phyloP scores from a whole-genome alignment of 768 basidiomycete species.

The Leucosporidium yakuticum region DNA sequence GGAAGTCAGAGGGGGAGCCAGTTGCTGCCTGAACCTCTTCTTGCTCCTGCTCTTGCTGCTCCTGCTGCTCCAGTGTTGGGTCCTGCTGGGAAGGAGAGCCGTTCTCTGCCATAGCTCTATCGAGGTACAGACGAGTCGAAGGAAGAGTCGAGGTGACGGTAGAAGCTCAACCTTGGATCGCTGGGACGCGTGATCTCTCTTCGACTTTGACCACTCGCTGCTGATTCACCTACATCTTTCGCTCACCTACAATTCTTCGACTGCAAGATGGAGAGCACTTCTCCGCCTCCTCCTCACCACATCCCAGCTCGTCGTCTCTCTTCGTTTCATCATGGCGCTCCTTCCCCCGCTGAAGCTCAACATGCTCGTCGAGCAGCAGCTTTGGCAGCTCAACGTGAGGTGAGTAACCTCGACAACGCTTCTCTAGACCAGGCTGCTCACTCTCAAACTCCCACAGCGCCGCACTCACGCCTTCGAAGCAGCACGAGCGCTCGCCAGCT shows the following conservation, averaged over 20 bases:
- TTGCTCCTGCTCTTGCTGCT: neutral
- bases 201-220: too few relatives aligned
- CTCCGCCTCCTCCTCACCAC: too few relatives aligned
- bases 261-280: too few relatives aligned
- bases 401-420: neutral
- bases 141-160: too few relatives aligned
- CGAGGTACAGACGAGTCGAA: too few relatives aligned
- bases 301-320: too few relatives aligned
- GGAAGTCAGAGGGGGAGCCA: constrained; percentile 36
- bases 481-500: constrained; percentile 9
- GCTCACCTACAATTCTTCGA: neutral
- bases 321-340: too few relatives aligned
- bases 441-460: neutral
- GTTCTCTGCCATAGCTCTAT: too few relatives aligned
- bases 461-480: constrained; percentile 23
- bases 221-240: too few relatives aligned
- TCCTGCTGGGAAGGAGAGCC: neutral
- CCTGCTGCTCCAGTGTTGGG: neutral
- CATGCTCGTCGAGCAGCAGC: constrained; percentile 2
- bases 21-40: constrained; percentile 1
- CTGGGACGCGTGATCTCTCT: too few relatives aligned
- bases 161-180: too few relatives aligned
- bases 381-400: constrained; percentile 20
- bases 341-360: constrained; percentile 2
- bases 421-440: too few relatives aligned